Conservation (phyloP, 352 stramenopile genomes). For the Pilasporangium apinafurcum region DNA sequence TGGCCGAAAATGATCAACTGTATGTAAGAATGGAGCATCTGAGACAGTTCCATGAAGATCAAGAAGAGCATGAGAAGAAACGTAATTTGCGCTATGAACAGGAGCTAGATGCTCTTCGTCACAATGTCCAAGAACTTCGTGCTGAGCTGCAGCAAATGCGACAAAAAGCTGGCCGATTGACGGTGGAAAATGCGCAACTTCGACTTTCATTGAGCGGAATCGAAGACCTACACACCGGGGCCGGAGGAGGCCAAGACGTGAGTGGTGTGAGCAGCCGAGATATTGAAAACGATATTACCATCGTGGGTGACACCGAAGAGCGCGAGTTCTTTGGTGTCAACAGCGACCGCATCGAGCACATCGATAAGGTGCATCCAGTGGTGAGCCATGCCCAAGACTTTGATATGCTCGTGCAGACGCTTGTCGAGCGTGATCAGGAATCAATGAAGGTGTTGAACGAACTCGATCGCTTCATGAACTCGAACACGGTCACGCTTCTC, state of each 20-base stretch:
- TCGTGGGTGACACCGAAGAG: conserved; percentile 29
- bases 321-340: conserved; percentile 38
- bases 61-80: conserved; percentile 16
- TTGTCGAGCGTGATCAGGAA: conserved; percentile 28
- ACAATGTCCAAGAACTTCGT: conserved; percentile 28
- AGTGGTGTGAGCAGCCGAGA: conserved; percentile 11
- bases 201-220: conserved; percentile 30
- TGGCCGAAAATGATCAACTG: conserved; percentile 28
- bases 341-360: conserved; percentile 20
- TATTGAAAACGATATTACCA: conserved; percentile 26
- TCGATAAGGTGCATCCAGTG: conserved; percentile 38
- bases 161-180: conserved; percentile 38
- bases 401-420: conserved; percentile 41
- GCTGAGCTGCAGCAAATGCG: conserved; percentile 48
- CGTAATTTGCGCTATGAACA: conserved; percentile 24
- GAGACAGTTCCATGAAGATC: conserved; percentile 24
- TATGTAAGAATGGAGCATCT: conserved; percentile 17
- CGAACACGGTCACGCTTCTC: conserved; percentile 48
- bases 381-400: conserved; percentile 54
- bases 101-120: conserved; percentile 25
- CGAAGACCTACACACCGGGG: conserved; percentile 14
- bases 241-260: neutral
- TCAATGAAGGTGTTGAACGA: conserved; percentile 40
- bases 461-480: conserved; percentile 69
- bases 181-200: conserved; percentile 46